phyloP scores from a whole-genome alignment of 78 protist genomes.

The Guillardia theta region DNA sequence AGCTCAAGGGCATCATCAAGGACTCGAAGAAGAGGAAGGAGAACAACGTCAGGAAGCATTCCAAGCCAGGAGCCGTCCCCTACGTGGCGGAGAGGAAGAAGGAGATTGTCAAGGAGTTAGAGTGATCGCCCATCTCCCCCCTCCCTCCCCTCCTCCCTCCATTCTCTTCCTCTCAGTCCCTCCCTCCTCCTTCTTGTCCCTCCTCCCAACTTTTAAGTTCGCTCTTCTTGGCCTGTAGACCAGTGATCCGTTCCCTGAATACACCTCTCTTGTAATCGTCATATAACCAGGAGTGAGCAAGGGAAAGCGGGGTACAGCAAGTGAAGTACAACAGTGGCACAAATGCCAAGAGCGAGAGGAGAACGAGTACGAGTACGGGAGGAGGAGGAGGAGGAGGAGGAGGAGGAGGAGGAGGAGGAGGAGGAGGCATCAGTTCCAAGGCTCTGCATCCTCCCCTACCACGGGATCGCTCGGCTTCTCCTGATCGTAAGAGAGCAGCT shows the following conservation, averaged over 20 bases:
- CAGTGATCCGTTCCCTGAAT: not conserved
- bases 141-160: too few species aligned
- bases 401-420: not conserved
- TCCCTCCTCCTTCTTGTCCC: not conserved
- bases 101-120: not conserved
- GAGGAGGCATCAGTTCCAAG: not conserved
- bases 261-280: not conserved
- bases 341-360: not conserved
- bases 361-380: not conserved
- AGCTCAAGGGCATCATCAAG: conserved; percentile 27
- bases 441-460: too few species aligned
- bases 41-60: not conserved
- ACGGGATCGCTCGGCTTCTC: too few species aligned
- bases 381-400: not conserved
- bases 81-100: not conserved
- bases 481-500: not conserved
- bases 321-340: too few species aligned
- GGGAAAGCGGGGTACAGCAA: too few species aligned
- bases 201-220: not conserved
- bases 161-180: too few species aligned
- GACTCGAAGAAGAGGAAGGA: not conserved
- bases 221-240: not conserved
- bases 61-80: conserved; percentile 36
- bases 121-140: too few species aligned
- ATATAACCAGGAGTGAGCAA: too few species aligned